Conservation (phyloP, 2,329 filamentous ascomycete genomes). For the Zopfia rhizophila region DNA sequence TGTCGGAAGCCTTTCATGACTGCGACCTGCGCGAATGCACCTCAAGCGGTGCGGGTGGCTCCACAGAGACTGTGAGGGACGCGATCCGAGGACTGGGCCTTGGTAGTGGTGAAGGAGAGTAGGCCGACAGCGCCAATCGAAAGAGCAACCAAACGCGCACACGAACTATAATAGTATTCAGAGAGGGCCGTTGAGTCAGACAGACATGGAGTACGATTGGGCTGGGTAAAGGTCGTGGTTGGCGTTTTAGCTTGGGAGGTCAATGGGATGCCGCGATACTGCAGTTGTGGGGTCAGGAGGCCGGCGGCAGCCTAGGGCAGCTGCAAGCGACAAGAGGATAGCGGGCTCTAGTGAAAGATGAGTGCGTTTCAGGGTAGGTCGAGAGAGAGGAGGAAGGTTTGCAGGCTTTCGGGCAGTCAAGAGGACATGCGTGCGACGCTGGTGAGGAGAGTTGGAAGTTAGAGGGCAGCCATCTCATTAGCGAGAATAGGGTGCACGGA, state of each 20-base stretch:
- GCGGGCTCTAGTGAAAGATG: not conserved
- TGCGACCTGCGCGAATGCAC: conserved; percentile 50
- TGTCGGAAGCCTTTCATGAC: conserved; percentile 98
- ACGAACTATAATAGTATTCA: conserved; percentile 21
- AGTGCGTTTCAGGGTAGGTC: no score
- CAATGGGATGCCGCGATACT: conserved; percentile 26
- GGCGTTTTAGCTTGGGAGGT: conserved; percentile 34
- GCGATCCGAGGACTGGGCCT: conserved; percentile 35
- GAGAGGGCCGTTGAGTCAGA: conserved; percentile 34
- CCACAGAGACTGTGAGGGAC: conserved; percentile 33
- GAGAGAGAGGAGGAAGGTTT: no score
- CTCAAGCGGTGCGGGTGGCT: conserved; percentile 39
- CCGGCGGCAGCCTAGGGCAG: no score
- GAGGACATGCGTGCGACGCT: no score
- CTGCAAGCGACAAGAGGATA: no score
- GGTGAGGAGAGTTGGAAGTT: not conserved
- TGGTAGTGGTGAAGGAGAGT: conserved; percentile 33
- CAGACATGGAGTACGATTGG: conserved; percentile 42
- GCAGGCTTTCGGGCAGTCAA: no score
- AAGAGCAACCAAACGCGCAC: conserved; percentile 30
- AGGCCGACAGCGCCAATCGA: conserved; percentile 42
- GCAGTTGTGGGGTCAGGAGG: conserved; percentile 17
- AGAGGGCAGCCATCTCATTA: not conserved
- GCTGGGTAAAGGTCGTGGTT: conserved; percentile 36
- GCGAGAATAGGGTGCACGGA: not conserved